Base-by-base conservation (phyloP, 768 basidiomycete genomes). In the Punctularia strigosozonata region DNA sequence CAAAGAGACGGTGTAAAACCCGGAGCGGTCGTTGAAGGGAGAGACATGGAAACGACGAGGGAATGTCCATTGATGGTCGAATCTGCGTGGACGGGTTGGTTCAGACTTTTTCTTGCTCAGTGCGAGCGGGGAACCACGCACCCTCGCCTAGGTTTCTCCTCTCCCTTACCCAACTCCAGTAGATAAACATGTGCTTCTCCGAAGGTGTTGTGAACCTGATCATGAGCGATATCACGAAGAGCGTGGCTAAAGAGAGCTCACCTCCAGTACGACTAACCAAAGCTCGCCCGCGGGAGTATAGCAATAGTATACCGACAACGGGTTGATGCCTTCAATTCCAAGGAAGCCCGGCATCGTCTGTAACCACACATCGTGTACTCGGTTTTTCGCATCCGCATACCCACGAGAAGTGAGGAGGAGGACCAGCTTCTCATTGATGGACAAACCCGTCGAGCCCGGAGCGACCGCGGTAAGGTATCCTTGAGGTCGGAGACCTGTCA, bases 41-140 rank as follows among this genome's bases (percentile, higher is more conserved):
- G 80, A 84, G 33, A 84, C 80, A 46, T 84, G 80, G 51, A 84
- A 85, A 44, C 71, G 65, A 19, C 80, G 73, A 15, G 61, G 63
- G 39, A 84, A 72, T 0, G 71, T 75, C 77, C 80, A 84, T 40
- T 75, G 69, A 44, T 77, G 68, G 39, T 75, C 63, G 44, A 68
- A 74, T 1, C 75, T 75, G 46, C n/a, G 19, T 1, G 36, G 15
- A 12, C n/a, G 25, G 3, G 21, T 36, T 23, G 36, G 19, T n/a
- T n/a, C n/a, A n/a, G n/a, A n/a, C n/a, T n/a, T n/a, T 31, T 4
- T 23, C 3, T 37, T 15, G 14, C 20, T 18, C 21, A 34, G 17
- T 23, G 8, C 12, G 17, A 25, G n/a, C 21, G 28, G 44, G 44
- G 25, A 26, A 46, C 15, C 15, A 50, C 58, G 49, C 44, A 69